Conservation (phyloP, 2,329 filamentous ascomycete genomes). For the Colletotrichum echinochloae region DNA sequence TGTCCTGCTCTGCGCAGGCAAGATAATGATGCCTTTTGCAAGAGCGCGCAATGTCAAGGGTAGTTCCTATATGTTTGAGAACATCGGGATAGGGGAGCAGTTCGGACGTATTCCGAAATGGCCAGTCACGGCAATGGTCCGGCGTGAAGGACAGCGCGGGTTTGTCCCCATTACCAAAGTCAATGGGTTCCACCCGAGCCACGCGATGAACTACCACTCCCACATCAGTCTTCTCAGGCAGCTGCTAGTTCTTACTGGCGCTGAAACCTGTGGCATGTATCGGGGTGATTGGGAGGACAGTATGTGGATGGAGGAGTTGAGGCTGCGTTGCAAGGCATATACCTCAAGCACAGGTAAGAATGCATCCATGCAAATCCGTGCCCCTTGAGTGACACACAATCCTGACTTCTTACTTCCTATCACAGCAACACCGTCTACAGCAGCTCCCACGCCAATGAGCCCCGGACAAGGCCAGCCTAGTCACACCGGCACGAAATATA, state of each 20-base stretch:
- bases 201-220: slow-evolving; percentile 39
- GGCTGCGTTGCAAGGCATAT: neutral
- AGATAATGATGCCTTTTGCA: neutral
- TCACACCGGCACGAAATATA: neutral
- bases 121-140: neutral
- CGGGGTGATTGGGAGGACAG: neutral
- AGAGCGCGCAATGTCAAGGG: neutral
- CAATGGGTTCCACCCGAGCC: slow-evolving; percentile 42
- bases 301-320: neutral
- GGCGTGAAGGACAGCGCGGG: neutral
- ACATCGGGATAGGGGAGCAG: neutral
- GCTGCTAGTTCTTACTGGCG: slow-evolving; percentile 26
- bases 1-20: slow-evolving; percentile 2
- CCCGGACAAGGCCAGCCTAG: neutral
- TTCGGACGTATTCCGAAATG: neutral
- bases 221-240: slow-evolving; percentile 37
- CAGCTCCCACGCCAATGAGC: neutral
- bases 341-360: neutral
- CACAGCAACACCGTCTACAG: neutral
- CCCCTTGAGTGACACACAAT: rapidly evolving
- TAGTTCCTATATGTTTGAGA: neutral
- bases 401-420: neutral
- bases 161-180: slow-evolving; percentile 29
- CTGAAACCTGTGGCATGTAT: neutral
- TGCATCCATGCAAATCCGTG: too few relatives aligned